Evolutionary conservation across 495 filamentous ascomycete species (phyloP), one percentile per base, ranked within the genome.

Genomic region (Daldinia concentrica): DNA sequence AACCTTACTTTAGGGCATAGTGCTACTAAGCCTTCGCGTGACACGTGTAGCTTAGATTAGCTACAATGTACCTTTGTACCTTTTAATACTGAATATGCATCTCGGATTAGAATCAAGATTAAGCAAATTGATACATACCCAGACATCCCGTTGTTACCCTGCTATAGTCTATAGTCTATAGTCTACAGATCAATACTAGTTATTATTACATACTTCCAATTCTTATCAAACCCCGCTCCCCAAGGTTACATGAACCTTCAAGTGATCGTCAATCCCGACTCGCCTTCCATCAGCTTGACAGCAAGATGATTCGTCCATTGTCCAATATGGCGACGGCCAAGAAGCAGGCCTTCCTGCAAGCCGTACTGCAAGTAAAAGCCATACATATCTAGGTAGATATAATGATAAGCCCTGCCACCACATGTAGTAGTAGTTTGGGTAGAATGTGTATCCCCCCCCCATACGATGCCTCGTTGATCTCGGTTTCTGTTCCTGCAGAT

Each of bases 221-320:
- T 37, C 65, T 69, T 73, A 73, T 73, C 66, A 52, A 52, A 50
- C 65, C 71, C 71, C 71, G 61, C 71, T 66, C 60, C 26, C 58
- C 36, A 68, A 69, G 11, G 71, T 73, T 73, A 69, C 71, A 69
- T 73, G 43, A 54, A 19, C 50, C 8, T 66, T 34, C 66, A 50
- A 61, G 51, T 12, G 34, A 62, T 58, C 62, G 22, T 59, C 37
- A 39, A 64, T 36, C 45, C 58, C 29, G 34, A 15, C 41, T 51
- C 63, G 26, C 54, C 60, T 48, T 48, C 67, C 54, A 45, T 37
- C 50, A 58, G 30, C 50, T 61, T 30, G 26, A 62, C 9, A 7
- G 30, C 54, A 52, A 73, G 6, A 69, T 73, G 70, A 73, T 73
- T 67, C 59, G 69, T 29, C 14, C 55, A 54, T 59, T 9, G 3